These are phyloP conservation scores for Halenospora varia DNA, from an alignment of 495 filamentous ascomycete genomes.

Conservation along the genomic window DNA sequence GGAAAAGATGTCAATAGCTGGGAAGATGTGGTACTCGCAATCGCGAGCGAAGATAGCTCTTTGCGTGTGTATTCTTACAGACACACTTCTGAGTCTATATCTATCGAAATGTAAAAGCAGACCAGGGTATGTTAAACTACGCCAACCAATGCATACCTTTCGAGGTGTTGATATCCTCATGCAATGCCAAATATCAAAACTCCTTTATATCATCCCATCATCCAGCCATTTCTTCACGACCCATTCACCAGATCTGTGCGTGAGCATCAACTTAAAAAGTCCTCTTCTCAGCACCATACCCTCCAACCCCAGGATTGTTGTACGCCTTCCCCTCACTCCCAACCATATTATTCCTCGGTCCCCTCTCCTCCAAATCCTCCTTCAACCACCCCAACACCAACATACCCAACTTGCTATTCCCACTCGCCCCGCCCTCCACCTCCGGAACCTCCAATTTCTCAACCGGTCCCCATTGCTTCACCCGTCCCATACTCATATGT, in stretches of 20 bases:
- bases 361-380: conserved; percentile 75
- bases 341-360: conserved; percentile 61
- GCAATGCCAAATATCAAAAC: conserved; percentile 2
- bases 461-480: conserved; percentile 77
- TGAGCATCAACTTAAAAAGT: not conserved
- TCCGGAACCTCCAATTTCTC: conserved; percentile 36
- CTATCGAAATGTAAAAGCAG: conserved; percentile 4
- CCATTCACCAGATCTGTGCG: not conserved
- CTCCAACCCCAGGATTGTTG: conserved; percentile 64
- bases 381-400: conserved; percentile 84
- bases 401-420: conserved; percentile 75
- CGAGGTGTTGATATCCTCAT: conserved; percentile 18
- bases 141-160: conserved; percentile 11
- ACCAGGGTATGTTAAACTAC: conserved; percentile 24
- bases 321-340: conserved; percentile 70
- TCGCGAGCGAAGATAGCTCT: conserved; percentile 81
- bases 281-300: conserved; percentile 73
- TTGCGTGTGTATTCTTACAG: conserved; percentile 63
- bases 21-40: conserved; percentile 21
- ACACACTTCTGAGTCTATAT: not conserved
- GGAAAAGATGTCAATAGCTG: conserved; percentile 1
- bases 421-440: conserved; percentile 37
- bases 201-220: conserved; percentile 1
- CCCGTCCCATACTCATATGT: conserved; percentile 83
- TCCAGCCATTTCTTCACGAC: not conserved